phyloP scores from a whole-genome alignment of 2,329 filamentous ascomycete species.

The Chaetomium strumarium region DNA sequence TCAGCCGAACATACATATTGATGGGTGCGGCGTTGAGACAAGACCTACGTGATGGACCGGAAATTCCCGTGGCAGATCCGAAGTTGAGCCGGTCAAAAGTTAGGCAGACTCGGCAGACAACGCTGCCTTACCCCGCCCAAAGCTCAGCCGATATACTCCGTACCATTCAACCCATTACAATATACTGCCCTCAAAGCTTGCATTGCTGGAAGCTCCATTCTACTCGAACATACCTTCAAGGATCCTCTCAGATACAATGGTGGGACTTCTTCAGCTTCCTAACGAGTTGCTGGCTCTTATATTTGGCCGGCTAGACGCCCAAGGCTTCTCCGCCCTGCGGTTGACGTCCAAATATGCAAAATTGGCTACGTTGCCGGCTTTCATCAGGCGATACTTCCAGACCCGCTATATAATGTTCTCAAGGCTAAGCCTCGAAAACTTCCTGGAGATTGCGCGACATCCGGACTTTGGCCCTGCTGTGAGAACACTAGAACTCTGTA shows the following conservation, averaged over 20 bases:
- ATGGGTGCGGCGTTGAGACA: too few species aligned
- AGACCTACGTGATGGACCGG: too few species aligned
- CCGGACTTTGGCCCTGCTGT: conserved; percentile 7
- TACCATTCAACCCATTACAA: background rate
- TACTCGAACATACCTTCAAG: conserved; percentile 2
- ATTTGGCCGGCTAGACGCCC: conserved; percentile 3
- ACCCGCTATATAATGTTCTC: conserved; percentile 1
- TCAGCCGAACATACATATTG: too few species aligned
- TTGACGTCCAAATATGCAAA: conserved; percentile 3
- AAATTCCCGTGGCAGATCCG: too few species aligned
- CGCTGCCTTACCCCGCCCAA: background rate
- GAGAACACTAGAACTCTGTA: conserved; percentile 6
- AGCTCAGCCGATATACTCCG: background rate
- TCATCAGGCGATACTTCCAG: conserved; percentile 4
- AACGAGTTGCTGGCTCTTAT: conserved; percentile 5
- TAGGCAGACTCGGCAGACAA: background rate
- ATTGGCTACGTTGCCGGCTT: conserved; percentile 5
- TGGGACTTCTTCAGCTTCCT: conserved; percentile 5
- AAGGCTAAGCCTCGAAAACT: conserved; percentile 3
- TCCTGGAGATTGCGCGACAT: conserved; percentile 4
- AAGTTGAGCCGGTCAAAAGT: background rate
- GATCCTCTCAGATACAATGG: conserved; percentile 3
- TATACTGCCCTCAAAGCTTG: conserved; percentile 2
- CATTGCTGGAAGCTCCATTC: conserved; percentile 1
- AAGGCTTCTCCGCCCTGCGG: conserved; percentile 4